phyloP scores from a whole-genome alignment of 306 rosid genomes.

The Carpinus viminea region DNA sequence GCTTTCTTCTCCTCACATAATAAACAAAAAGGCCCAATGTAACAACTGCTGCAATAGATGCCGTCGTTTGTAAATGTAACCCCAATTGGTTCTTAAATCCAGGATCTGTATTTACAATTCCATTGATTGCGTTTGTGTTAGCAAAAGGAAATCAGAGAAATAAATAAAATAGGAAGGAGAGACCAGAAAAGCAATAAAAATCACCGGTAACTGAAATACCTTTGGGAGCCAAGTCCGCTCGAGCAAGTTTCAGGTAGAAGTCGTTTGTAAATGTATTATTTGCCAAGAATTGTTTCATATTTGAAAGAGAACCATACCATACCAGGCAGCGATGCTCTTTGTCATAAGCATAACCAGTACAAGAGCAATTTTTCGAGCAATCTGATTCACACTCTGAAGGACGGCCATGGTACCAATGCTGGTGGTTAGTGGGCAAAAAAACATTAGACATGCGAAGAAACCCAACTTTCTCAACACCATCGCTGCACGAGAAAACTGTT shows the following conservation, averaged over 20 bases:
- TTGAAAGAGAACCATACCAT: not conserved
- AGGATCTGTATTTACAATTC: too few relatives aligned
- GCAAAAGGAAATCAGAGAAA: too few relatives aligned
- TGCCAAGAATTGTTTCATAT: not conserved
- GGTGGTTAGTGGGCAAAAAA: not conserved
- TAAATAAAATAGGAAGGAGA: too few relatives aligned
- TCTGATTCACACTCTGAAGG: not conserved
- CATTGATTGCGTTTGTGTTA: too few relatives aligned
- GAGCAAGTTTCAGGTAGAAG: constrained; percentile 22
- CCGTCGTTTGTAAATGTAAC: not conserved
- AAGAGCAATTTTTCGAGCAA: constrained; percentile 14
- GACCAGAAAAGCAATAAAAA: too few relatives aligned
- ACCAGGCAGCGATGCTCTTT: not conserved
- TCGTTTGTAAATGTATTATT: not conserved
- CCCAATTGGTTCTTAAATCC: too few relatives aligned
- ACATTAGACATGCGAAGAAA: accelerated
- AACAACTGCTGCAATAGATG: not conserved
- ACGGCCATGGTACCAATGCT: not conserved
- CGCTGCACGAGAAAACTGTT: not conserved
- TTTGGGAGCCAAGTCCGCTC: not conserved
- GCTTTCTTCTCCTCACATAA: not conserved
- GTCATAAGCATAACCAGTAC: constrained; percentile 17
- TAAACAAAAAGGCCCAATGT: not conserved
- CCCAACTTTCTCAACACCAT: not conserved
- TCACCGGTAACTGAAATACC: not conserved